Evolutionary conservation across 768 basidiomycete genomes (phyloP).

Genomic region (Butyriboletus loyo): DNA sequence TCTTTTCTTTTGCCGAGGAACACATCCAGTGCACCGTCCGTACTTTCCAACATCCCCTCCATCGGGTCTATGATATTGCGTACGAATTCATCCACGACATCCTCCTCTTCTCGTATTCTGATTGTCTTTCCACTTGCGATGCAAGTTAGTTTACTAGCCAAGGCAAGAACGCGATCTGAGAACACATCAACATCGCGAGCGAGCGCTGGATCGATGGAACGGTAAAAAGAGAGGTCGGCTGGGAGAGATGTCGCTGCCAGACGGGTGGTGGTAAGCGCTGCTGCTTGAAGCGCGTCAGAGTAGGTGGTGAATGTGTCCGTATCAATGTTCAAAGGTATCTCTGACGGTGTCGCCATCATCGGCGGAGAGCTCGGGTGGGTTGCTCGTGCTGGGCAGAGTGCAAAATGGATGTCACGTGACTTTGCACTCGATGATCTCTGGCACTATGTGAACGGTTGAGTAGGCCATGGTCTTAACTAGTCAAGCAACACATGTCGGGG

Average conservation of each 20-base stretch:
- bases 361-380: neutral
- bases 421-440: neutral
- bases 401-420: conserved; percentile 14
- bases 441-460: no score
- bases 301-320: conserved; percentile 46
- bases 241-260: conserved; percentile 59
- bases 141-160: conserved; percentile 63
- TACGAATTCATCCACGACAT: conserved; percentile 82
- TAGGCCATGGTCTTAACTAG: neutral
- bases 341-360: conserved; percentile 14
- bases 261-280: conserved; percentile 62
- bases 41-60: conserved; percentile 82
- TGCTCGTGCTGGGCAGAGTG: neutral
- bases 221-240: conserved; percentile 82
- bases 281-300: conserved; percentile 54
- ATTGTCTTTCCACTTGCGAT: conserved; percentile 41
- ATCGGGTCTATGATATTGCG: conserved; percentile 75
- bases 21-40: conserved; percentile 82
- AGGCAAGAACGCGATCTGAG: conserved; percentile 58
- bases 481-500: neutral
- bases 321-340: conserved; percentile 10
- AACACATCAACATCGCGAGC: conserved; percentile 69
- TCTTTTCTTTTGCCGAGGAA: conserved; percentile 67
- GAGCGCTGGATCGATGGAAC: conserved; percentile 73
- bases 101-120: conserved; percentile 63